Evolutionary conservation across 208 protist species (phyloP).

Genomic region (Lotmaria passim): DNA sequence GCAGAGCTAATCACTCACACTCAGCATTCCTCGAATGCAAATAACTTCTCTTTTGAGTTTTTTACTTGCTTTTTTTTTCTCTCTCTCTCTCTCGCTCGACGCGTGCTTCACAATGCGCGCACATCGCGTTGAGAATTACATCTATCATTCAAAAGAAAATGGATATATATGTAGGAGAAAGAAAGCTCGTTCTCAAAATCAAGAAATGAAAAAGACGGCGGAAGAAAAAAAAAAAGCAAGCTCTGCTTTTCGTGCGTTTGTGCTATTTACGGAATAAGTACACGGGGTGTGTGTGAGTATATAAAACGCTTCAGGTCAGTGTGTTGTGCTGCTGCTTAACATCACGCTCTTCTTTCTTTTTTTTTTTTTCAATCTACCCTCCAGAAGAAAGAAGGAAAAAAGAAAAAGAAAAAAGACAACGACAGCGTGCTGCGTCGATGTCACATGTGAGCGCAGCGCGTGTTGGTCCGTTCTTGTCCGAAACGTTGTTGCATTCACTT

Average conservation of each 20-base stretch:
- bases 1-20: neutral
- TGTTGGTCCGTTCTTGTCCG: no score
- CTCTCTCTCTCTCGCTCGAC: neutral
- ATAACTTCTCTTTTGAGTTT: neutral
- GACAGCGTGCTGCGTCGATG: no score
- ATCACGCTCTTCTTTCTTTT: no score
- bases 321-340: no score
- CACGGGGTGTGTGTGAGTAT: neutral
- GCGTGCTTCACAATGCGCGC: neutral
- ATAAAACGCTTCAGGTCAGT: no score
- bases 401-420: no score
- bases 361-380: no score
- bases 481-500: no score
- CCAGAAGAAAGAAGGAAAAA: no score
- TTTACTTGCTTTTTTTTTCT: neutral
- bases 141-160: slow-evolving; percentile 1
- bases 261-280: neutral
- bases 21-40: neutral
- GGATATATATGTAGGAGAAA: neutral
- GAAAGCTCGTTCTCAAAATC: no score
- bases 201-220: neutral
- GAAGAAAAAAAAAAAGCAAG: neutral
- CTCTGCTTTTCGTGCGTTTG: neutral
- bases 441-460: no score
- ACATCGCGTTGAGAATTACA: neutral